These are phyloP conservation scores for Candida hispaniensis DNA, from an alignment of 805 yeast genomes.

Conservation along the genomic window DNA sequence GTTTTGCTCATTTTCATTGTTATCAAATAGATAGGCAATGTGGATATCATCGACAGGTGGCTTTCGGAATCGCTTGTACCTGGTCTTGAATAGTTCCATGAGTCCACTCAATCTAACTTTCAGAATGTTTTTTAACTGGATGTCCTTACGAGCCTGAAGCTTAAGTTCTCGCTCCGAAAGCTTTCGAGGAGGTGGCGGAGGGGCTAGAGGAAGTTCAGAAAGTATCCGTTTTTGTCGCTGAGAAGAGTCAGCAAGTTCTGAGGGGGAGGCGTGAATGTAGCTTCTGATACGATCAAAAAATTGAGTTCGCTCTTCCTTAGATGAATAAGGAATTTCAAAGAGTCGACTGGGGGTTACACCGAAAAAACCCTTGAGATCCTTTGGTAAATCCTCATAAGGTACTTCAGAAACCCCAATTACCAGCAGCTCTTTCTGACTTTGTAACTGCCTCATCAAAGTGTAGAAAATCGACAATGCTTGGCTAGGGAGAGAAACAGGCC, in stretches of 20 bases:
- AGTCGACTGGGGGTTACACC: conserved; percentile 44
- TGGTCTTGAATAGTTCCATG: conserved; percentile 77
- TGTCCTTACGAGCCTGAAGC: conserved; percentile 50
- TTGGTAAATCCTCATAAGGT: conserved; percentile 33
- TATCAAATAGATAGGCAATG: conserved; percentile 69
- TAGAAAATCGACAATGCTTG: conserved; percentile 63
- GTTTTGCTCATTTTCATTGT: too few relatives aligned
- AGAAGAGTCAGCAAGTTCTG: conserved; percentile 53
- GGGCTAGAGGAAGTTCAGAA: conserved; percentile 33
- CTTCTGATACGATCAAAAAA: conserved; percentile 47
- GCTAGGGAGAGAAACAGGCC: conserved; percentile 57
- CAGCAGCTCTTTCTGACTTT: conserved; percentile 61
- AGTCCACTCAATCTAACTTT: conserved; percentile 78
- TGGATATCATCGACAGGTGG: conserved; percentile 76
- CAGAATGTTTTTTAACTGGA: conserved; percentile 70
- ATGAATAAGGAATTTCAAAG: conserved; percentile 38
- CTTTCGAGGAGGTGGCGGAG: conserved; percentile 31
- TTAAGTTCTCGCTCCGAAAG: conserved; percentile 5
- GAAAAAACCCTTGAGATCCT: conserved; percentile 45
- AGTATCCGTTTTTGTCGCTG: conserved; percentile 35
- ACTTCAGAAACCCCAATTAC: conserved; percentile 61
- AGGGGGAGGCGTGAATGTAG: conserved; percentile 57
- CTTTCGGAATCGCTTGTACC: conserved; percentile 83
- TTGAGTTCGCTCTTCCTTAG: conserved; percentile 36
- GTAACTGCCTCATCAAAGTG: conserved; percentile 55